Percentiles rank a stretch among this genome's conserved stretches.
phyloP scores from a whole-genome alignment of 208 protist species.

The Acanthamoeba castellanii region DNA sequence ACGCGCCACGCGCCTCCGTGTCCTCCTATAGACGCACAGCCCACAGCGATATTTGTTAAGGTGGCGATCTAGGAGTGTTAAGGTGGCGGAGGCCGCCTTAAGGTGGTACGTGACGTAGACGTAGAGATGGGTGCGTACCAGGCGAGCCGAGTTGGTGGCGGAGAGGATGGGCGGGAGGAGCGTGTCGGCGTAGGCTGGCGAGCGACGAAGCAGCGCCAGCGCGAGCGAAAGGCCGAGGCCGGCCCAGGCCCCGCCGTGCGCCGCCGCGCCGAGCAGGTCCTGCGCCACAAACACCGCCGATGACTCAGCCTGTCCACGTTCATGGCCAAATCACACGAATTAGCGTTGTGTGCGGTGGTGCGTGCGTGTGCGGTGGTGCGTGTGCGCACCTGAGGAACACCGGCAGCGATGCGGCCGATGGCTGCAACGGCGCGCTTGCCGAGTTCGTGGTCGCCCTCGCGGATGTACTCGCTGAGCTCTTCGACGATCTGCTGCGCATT shows the following conservation, averaged over 20 bases:
- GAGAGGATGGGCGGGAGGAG: conserved; percentile 18
- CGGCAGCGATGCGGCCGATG: conserved; percentile 78
- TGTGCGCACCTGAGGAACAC: not conserved
- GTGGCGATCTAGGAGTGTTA: not conserved
- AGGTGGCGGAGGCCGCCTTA: not conserved
- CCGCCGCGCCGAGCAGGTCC: not conserved
- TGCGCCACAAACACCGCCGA: conserved; percentile 4
- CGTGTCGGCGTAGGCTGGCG: not conserved
- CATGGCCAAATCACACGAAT: too few relatives aligned
- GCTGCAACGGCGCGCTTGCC: conserved; percentile 62
- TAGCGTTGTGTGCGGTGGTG: not conserved
- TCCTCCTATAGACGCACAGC: conserved; percentile 25
- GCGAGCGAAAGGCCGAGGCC: not conserved
- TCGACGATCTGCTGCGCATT: conserved; percentile 79
- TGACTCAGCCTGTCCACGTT: not conserved
- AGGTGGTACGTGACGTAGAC: not conserved
- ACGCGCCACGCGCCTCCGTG: conserved; percentile 78
- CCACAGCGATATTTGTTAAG: too few relatives aligned
- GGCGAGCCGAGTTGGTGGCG: conserved; percentile 72
- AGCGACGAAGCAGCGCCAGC: not conserved
- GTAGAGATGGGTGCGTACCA: not conserved
- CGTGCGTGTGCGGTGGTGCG: not conserved
- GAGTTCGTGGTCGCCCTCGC: conserved; percentile 78
- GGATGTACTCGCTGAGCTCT: conserved; percentile 85
- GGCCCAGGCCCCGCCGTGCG: not conserved